These are phyloP conservation scores for Trichosanthes cucumerina DNA, from an alignment of 306 rosid genomes.

Conservation along the genomic window DNA sequence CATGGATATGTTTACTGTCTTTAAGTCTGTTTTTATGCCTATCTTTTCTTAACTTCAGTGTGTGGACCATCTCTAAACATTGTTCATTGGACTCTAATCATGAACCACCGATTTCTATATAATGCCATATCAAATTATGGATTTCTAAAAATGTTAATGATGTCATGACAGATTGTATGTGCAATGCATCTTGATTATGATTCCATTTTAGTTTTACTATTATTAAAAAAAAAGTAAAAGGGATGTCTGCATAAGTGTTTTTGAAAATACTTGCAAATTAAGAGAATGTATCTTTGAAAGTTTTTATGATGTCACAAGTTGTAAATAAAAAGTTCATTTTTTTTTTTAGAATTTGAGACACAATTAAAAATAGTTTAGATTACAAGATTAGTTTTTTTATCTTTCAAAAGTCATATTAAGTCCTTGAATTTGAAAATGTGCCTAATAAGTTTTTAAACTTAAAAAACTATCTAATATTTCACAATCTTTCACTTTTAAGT, in stretches of 20 bases:
- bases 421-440: too few relatives aligned
- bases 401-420: too few relatives aligned
- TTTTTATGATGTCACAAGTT: neutral
- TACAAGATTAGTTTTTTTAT: too few relatives aligned
- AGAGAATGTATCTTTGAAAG: neutral
- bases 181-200: conserved; percentile 2
- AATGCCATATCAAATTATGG: neutral
- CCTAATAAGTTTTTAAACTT: too few relatives aligned
- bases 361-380: too few relatives aligned
- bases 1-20: conserved; percentile 19
- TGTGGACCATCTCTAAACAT: neutral
- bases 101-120: neutral
- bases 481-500: too few relatives aligned
- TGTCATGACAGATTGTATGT: neutral
- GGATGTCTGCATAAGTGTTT: neutral
- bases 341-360: too few relatives aligned
- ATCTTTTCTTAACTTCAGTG: neutral
- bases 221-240: neutral
- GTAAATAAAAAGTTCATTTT: neutral
- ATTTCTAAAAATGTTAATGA: neutral
- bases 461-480: too few relatives aligned
- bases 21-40: neutral
- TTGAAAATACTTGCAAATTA: neutral
- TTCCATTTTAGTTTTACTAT: neutral
- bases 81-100: neutral